phyloP scores from a whole-genome alignment of 352 stramenopile genomes.

The Phytopythium helicoides region DNA sequence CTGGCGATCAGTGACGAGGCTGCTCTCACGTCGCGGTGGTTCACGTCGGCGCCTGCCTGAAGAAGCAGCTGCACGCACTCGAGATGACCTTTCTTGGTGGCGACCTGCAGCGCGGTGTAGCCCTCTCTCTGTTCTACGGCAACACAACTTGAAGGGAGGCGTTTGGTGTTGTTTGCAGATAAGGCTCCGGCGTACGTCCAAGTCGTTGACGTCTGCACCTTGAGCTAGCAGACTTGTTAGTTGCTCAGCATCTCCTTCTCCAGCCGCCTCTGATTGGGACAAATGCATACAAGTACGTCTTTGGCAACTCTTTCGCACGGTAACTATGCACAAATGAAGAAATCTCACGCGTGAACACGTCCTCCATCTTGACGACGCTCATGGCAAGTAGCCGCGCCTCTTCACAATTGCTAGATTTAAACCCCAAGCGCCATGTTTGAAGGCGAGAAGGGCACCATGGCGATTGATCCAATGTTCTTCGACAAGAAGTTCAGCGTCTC shows the following conservation, averaged over 20 bases:
- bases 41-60: constrained; percentile 43
- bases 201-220: constrained; percentile 53
- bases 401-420: too few relatives aligned
- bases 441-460: too few relatives aligned
- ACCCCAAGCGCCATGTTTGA: too few relatives aligned
- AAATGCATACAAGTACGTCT: too few relatives aligned
- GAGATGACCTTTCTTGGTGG: constrained; percentile 47
- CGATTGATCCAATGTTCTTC: constrained; percentile 76
- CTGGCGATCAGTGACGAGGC: too few relatives aligned
- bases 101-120: constrained; percentile 57
- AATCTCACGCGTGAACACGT: constrained; percentile 52
- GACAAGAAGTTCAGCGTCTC: constrained; percentile 83
- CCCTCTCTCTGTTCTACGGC: constrained; percentile 41
- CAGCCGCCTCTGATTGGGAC: constrained; percentile 48
- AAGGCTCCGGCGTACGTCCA: constrained; percentile 24
- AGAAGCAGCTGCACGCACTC: constrained; percentile 59
- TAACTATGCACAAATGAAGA: too few relatives aligned
- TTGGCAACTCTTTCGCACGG: too few relatives aligned
- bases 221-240: constrained; percentile 36
- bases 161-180: not conserved
- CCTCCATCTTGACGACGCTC: constrained; percentile 57
- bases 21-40: constrained; percentile 52
- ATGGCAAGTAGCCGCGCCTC: constrained; percentile 11
- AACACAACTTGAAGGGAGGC: not conserved
- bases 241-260: constrained; percentile 28